Base-by-base conservation (phyloP, 768 basidiomycete species). In the Leucocoprinus leucothites region DNA sequence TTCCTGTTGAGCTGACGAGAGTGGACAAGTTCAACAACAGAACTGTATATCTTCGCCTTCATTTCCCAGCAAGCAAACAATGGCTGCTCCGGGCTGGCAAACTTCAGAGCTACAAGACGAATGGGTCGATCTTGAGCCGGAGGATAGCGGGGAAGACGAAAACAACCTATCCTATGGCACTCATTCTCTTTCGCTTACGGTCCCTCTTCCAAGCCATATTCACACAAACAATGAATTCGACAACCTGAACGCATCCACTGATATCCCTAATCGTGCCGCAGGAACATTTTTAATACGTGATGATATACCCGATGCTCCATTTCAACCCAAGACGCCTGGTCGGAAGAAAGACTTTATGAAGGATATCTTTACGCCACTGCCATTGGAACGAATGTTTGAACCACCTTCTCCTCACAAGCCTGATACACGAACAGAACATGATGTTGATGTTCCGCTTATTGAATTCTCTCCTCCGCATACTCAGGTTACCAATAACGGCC, bases 91-190 rank as follows among this genome's bases (percentile, higher is more conserved):
- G 19, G 90, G 80, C 47, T 93, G 91, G 91, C 86, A 90, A 67
- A 92, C 91, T 1, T 89, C 91, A 51, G 94, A 95, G 65, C 82
- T 97, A 6, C 86, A 84, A 57, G 93, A 95, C 61, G 94, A 95
- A 74, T 97, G 94, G 94, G 76, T 90, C 56, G 91, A 93, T 40
- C 72, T 79, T 40, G 77, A 78, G 49, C 64, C 72, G 18, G 74
- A 76, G 21, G 72, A 72, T 2, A 71, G 73, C 47, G 69, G 70
- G 44, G 65, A 66, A 55, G 67, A 71, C 58, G 69, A 71, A 48
- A 62, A 67, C 58, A 65, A 74, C 62, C 58, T 73, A 63, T 69
- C 73, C 61, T 72, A 78, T 67, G 73, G 78, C 65, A 78, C 82
- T 57, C 74, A 74, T 70, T 81, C 83, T 50, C 72, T 86, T 51